Evolutionary conservation across 1,284 basidiomycete genomes (phyloP).

Genomic region (Tremellales sp.): DNA sequence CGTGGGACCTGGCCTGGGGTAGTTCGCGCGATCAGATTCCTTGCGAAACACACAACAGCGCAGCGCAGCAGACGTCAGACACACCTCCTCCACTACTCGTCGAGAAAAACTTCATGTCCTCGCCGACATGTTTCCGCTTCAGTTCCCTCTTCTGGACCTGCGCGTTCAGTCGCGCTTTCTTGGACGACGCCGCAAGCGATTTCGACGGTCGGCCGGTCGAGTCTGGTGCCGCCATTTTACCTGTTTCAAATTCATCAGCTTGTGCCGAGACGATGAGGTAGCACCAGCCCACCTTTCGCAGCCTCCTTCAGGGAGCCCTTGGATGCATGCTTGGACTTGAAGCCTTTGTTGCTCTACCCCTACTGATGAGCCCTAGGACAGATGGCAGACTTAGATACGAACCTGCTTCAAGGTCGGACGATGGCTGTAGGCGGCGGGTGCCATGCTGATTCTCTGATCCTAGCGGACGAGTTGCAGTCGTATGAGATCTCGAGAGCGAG

Average conservation of each 20-base stretch:
- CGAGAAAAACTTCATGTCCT: conserved; percentile 47
- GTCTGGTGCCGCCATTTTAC: conserved; percentile 56
- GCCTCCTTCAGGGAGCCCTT: conserved; percentile 73
- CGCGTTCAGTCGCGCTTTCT: conserved; percentile 42
- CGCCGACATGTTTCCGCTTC: conserved; percentile 65
- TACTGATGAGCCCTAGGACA: not conserved
- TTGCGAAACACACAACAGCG: not conserved
- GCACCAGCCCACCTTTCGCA: conserved; percentile 62
- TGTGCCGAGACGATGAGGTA: not conserved
- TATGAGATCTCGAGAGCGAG: not conserved
- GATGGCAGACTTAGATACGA: conserved; percentile 16
- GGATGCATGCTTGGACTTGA: conserved; percentile 83
- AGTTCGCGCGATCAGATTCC: conserved; percentile 2
- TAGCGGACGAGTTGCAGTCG: not conserved
- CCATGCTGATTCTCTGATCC: conserved; percentile 13
- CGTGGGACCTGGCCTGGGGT: conserved; percentile 45
- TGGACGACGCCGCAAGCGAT: conserved; percentile 29
- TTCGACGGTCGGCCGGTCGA: conserved; percentile 23
- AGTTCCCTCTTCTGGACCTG: conserved; percentile 50
- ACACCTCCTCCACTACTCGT: conserved; percentile 46
- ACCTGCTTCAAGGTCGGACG: conserved; percentile 82
- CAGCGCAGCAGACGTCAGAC: conserved; percentile 1
- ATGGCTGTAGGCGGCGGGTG: conserved; percentile 57
- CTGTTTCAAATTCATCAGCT: conserved; percentile 48
- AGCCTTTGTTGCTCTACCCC: conserved; percentile 75